phyloP scores from a whole-genome alignment of 2,329 filamentous ascomycete genomes.

The Alternaria panax region DNA sequence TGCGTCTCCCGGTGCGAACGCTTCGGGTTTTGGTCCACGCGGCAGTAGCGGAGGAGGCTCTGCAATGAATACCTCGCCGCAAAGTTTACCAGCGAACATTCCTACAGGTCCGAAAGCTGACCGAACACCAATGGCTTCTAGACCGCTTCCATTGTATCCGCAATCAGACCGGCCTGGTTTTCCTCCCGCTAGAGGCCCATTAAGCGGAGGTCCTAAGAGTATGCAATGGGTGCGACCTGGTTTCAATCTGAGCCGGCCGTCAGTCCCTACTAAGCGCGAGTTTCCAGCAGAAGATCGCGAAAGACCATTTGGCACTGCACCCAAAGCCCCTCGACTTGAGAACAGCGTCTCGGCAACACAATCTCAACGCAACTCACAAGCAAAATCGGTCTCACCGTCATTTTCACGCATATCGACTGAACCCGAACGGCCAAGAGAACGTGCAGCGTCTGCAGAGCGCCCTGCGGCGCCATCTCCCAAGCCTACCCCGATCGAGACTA shows the following conservation, averaged over 20 bases:
- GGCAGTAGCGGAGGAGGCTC: conserved; percentile 24
- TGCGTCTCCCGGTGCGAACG: conserved; percentile 37
- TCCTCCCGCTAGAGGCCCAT: conserved; percentile 40
- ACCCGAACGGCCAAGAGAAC: conserved; percentile 26
- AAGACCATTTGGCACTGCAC: conserved; percentile 38
- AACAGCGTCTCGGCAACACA: conserved; percentile 27
- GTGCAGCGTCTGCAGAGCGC: conserved; percentile 32
- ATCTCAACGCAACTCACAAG: conserved; percentile 27
- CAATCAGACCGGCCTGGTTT: conserved; percentile 40
- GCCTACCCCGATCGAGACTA: conserved; percentile 37
- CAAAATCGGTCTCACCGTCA: conserved; percentile 35
- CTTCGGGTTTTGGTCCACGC: conserved; percentile 37
- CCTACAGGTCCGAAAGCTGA: conserved; percentile 53
- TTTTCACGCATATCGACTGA: conserved; percentile 27
- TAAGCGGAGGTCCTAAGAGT: conserved; percentile 45
- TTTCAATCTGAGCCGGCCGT: conserved; percentile 41
- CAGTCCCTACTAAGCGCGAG: conserved; percentile 57
- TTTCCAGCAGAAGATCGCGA: conserved; percentile 54
- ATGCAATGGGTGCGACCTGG: conserved; percentile 56
- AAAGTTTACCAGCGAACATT: conserved; percentile 46
- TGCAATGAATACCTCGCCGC: conserved; percentile 46
- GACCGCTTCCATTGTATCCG: conserved; percentile 43
- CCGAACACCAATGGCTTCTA: conserved; percentile 37
- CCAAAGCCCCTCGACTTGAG: conserved; percentile 47
- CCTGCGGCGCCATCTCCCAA: conserved; percentile 34